Evolutionary conservation across 2,329 filamentous ascomycete species (phyloP), one percentile per base, ranked within the genome.

Genomic region (Coniochaeta sp.): DNA sequence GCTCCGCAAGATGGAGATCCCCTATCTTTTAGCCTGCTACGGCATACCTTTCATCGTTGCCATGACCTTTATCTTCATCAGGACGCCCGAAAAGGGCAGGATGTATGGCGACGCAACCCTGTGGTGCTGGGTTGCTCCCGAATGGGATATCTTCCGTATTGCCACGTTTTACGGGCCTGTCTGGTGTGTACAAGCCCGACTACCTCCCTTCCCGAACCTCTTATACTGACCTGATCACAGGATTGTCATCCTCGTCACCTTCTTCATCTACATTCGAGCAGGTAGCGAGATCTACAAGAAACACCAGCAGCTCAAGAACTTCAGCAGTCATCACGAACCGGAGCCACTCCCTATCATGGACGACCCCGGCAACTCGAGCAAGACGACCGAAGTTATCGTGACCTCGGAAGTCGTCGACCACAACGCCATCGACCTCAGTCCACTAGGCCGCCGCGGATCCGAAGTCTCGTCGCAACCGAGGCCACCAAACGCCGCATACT

Each of bases 101-200:
- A 77, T 92, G 50, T 91, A 91, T 63, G 89, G 88, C 1, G 77
- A 87, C 58, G 89, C 89, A 26, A 81, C 79, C 1, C 68, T 94
- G 20, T 95, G 89, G 89, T 95, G 89, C 64, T 94, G 89, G 89
- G 75, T 94, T 16, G 71, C 76, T 2, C 62, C 71, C 2, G 68
- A 79, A 4, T 91, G 85, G 79, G 85, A 89, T 52, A 77, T 84
- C 53, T 81, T 88, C 66, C 84, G 89, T 33, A 83, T 94, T 52
- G 79, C 81, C 3, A 78, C 82, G 26, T 92, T 91, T 63, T 95
- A 94, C 60, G 84, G 73, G 0, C 85, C 85, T 6, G 76, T 87
- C 52, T 88, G 85, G 85, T 86, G 65, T 63, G 73, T 58, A 5
- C 4, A 8, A n/a, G n/a, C n/a, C 1, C 12, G n/a, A 28, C 9